Base-by-base conservation (phyloP, 192 early-diverging fungal genomes). In the Dispira simplex region DNA sequence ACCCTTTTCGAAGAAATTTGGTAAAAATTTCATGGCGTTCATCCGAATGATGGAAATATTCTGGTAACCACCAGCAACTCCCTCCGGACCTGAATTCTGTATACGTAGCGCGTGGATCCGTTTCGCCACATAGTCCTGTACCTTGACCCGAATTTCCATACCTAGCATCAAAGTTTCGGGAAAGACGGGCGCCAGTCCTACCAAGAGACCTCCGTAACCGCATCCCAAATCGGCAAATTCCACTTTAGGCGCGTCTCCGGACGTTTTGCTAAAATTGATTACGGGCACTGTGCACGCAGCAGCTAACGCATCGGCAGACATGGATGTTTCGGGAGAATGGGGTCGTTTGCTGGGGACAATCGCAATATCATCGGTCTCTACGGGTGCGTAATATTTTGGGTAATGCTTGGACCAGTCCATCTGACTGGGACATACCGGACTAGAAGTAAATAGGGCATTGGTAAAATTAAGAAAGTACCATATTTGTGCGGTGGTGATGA, bases 171-270 rank as follows among this genome's bases (percentile, higher is more conserved):
- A 75, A 13, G 81, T 93, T 43, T 85, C 83, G 0, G 97, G 97
- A 68, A 85, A 99, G 23, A 98, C 73, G 3, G 95, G 90, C 0
- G 93, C 83, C 63, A 99, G 76, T 8, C 87, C 88, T 20, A 88
- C 83, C 28, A 95, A 70, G 2, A 97, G 79, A 5, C 96, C 96
- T 52, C 96, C 96, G 72, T 95, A 99, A 55, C 96, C 96, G 73
- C 96, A 99, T 18, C 95, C 95, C 75, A 99, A 88, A 68, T 99
- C 97, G 14, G 92, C 94, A 79, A 98, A 94, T 68, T 96, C 95
- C 13, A 99, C 88, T 51, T 68, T 39, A 39, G 32, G 32, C 3
- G 32, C 32, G 32, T 39, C 32, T 39, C 6, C 32, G 32, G 32
- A 39, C 32, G 32, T 39, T 39, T 39, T 39, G 48, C 48, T 16